Conservation (phyloP, 352 stramenopile genomes). For the Elongisporangium prolatum region DNA sequence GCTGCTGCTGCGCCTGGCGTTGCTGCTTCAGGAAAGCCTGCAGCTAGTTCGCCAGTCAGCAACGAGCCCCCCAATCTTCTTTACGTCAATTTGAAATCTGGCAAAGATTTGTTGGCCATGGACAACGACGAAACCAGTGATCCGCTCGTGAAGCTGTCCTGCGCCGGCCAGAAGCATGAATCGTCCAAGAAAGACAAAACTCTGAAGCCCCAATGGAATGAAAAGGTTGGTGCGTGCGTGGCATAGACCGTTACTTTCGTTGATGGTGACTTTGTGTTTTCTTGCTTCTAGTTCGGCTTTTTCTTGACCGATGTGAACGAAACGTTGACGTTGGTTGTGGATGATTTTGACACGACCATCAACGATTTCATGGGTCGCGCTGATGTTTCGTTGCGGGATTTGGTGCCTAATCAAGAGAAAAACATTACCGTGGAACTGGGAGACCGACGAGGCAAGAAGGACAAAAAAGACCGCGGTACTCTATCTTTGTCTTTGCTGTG, state of each 20-base stretch:
- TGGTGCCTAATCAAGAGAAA: conserved; percentile 52
- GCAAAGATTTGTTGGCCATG: conserved; percentile 81
- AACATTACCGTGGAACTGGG: conserved; percentile 51
- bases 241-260: not conserved
- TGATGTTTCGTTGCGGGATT: conserved; percentile 43
- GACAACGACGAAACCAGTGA: conserved; percentile 82
- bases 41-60: conserved; percentile 4
- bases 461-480: conserved; percentile 55
- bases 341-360: conserved; percentile 71
- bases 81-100: conserved; percentile 65
- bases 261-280: not conserved
- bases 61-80: conserved; percentile 55
- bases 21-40: conserved; percentile 11
- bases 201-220: conserved; percentile 70
- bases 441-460: conserved; percentile 59
- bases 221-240: conserved; percentile 26
- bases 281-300: conserved; percentile 43
- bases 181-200: conserved; percentile 72
- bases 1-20: conserved; percentile 3
- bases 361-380: conserved; percentile 82
- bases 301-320: conserved; percentile 50
- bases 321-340: conserved; percentile 48
- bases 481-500: conserved; percentile 55
- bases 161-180: conserved; percentile 78
- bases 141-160: conserved; percentile 78